phyloP scores from a whole-genome alignment of 2,329 filamentous ascomycete genomes.

The Trichoderma oligosporum region DNA sequence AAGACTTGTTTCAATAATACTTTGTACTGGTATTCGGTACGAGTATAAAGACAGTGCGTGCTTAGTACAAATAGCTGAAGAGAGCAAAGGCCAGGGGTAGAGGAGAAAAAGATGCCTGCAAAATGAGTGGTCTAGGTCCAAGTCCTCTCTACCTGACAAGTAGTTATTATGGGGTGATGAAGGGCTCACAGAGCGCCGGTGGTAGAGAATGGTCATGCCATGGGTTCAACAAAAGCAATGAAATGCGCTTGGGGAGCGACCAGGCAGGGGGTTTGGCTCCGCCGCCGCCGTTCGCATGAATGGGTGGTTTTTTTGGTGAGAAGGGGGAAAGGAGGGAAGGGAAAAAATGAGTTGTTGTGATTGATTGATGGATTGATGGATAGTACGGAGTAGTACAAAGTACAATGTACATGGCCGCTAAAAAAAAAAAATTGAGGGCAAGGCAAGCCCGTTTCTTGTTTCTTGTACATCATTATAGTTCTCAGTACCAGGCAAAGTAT shows the following conservation, averaged over 20 bases:
- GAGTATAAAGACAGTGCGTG: no score
- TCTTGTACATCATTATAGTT: no score
- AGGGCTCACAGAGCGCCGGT: neutral
- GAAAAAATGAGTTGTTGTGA: neutral
- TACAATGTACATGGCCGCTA: no score
- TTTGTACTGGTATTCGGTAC: neutral
- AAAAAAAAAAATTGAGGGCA: no score
- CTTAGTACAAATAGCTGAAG: neutral
- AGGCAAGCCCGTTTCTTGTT: no score
- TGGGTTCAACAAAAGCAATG: constrained; percentile 5
- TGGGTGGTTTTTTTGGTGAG: constrained; percentile 1
- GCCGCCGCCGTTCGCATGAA: constrained; percentile 20
- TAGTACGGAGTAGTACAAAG: neutral
- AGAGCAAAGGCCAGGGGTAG: neutral
- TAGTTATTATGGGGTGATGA: constrained; percentile 7
- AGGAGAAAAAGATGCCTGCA: neutral
- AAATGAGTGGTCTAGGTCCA: neutral
- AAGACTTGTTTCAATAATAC: neutral
- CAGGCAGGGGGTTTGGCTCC: constrained; percentile 16
- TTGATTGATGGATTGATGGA: neutral
- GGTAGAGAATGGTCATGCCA: constrained; percentile 9
- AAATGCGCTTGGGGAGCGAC: neutral
- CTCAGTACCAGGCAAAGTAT: no score
- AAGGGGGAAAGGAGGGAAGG: neutral
- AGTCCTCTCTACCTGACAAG: neutral